A percentile compares a stretch with the other conserved stretches of the same genome.
phyloP scores from a whole-genome alignment of 345 rosid genomes.

The Populus pruinosa region DNA sequence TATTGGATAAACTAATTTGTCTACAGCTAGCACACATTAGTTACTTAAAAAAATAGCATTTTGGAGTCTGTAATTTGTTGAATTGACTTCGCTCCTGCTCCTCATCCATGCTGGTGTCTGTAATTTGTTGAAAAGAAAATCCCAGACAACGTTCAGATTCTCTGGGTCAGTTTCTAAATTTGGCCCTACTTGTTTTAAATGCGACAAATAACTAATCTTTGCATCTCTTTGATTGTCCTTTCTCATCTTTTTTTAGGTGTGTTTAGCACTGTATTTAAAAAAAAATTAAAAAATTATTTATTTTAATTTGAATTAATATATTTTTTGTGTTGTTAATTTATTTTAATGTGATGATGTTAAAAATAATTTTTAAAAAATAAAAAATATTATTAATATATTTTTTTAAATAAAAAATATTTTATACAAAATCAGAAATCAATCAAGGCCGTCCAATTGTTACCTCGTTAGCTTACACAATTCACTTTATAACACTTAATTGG shows the following conservation, averaged over 20 bases:
- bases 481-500: neutral
- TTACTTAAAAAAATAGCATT: neutral
- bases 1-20: neutral
- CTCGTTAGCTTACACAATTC: neutral
- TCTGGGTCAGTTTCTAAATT: neutral
- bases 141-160: slow-evolving; percentile 10
- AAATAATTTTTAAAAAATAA: too few relatives aligned
- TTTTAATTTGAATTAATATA: too few relatives aligned
- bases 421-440: neutral
- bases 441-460: slow-evolving; percentile 7
- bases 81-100: slow-evolving; percentile 2
- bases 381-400: too few relatives aligned
- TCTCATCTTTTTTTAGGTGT: neutral
- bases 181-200: neutral
- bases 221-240: neutral
- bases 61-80: neutral
- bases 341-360: accelerated
- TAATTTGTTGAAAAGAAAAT: neutral
- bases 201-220: neutral
- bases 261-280: too few relatives aligned
- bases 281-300: too few relatives aligned
- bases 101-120: slow-evolving; percentile 5
- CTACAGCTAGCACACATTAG: neutral
- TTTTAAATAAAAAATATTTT: too few relatives aligned
- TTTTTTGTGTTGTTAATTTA: too few relatives aligned